phyloP scores from a whole-genome alignment of 75 land plant genomes.

The Gnetum montanum region DNA sequence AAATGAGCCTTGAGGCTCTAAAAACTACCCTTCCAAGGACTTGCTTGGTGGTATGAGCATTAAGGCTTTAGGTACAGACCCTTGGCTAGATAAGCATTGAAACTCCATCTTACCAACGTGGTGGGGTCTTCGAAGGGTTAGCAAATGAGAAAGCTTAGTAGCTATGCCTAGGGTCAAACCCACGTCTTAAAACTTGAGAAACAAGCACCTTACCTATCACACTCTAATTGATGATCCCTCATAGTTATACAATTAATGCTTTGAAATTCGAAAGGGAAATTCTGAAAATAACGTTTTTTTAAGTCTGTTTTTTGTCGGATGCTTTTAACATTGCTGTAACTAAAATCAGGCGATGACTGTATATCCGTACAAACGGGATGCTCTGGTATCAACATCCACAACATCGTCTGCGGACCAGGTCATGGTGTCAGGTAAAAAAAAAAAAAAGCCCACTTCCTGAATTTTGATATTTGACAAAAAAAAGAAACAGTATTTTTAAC shows the following conservation, averaged over 20 bases:
- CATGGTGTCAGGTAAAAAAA: constrained; percentile 26
- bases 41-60: no score
- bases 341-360: constrained; percentile 27
- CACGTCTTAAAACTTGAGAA: no score
- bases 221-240: background rate
- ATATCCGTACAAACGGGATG: constrained; percentile 29
- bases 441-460: background rate
- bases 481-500: background rate
- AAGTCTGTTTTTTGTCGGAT: background rate
- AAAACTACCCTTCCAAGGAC: no score
- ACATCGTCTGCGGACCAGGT: constrained; percentile 24
- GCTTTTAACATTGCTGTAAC: background rate
- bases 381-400: constrained; percentile 12
- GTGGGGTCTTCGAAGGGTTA: no score
- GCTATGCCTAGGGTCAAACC: no score
- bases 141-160: no score
- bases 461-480: background rate
- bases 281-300: background rate
- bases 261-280: background rate
- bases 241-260: background rate
- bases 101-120: no score
- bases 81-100: no score
- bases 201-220: background rate
- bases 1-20: no score
- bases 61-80: no score